Conservation (phyloP, 345 rosid species). For the Erodium maritimum region DNA sequence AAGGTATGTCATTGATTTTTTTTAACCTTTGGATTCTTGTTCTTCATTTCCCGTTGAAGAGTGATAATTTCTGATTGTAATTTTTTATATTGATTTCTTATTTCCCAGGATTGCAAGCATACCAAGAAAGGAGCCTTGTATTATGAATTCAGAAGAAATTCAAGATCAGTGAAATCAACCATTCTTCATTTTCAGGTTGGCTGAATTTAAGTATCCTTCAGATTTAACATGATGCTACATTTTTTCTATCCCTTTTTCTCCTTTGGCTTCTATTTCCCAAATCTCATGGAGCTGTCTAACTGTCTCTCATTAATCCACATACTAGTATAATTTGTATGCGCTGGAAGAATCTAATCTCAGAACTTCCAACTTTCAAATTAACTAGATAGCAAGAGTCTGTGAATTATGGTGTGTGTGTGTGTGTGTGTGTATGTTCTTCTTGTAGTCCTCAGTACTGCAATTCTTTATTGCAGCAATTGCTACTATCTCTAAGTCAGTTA, state of each 20-base stretch:
- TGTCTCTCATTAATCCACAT: not conserved
- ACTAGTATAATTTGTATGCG: not conserved
- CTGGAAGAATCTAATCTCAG: not conserved
- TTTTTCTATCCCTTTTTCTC: not conserved
- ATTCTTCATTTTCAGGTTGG: slow-evolving; percentile 18
- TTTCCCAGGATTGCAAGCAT: slow-evolving; percentile 10
- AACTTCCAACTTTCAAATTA: not conserved
- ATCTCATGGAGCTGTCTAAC: not conserved
- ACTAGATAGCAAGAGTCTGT: not conserved
- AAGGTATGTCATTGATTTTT: slow-evolving; percentile 21
- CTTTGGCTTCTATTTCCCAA: not conserved
- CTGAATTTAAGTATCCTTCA: not conserved
- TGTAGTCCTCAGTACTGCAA: not conserved
- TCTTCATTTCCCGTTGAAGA: not conserved
- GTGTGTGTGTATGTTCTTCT: not conserved
- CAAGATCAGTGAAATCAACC: slow-evolving; percentile 13
- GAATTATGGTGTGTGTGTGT: not conserved
- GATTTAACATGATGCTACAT: not conserved
- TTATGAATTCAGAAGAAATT: slow-evolving; percentile 14
- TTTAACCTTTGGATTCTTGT: not conserved
- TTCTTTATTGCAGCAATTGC: not conserved
- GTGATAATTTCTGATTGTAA: not conserved
- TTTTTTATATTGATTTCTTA: too few relatives aligned
- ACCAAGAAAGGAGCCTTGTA: slow-evolving; percentile 14
- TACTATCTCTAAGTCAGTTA: too few relatives aligned